These are phyloP conservation scores for Pichia heedii DNA, from an alignment of 805 yeast genomes.

Conservation along the genomic window DNA sequence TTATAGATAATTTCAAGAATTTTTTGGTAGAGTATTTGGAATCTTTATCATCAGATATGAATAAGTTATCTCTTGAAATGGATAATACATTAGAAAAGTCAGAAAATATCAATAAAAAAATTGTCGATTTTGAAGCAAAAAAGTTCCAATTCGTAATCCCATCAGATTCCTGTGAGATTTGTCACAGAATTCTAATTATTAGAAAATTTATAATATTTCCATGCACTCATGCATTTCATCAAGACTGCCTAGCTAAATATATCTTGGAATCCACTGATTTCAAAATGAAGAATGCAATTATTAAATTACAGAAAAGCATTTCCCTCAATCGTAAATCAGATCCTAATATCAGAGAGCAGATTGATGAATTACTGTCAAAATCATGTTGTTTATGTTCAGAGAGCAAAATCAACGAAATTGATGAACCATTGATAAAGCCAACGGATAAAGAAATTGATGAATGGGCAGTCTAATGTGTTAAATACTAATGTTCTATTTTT, in stretches of 20 bases:
- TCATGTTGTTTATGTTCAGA: conserved; percentile 78
- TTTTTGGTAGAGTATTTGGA: conserved; percentile 78
- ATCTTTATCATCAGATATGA: conserved; percentile 57
- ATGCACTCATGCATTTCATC: conserved; percentile 84
- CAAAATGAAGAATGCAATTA: conserved; percentile 52
- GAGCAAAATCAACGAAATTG: conserved; percentile 58
- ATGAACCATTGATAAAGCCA: conserved; percentile 44
- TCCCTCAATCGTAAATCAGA: conserved; percentile 24
- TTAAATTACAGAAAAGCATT: conserved; percentile 39
- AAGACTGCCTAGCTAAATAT: conserved; percentile 68
- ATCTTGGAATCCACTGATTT: conserved; percentile 59
- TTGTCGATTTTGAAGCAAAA: conserved; percentile 38
- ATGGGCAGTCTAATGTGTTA: conserved; percentile 39
- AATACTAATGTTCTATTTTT: too few species aligned
- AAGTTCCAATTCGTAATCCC: conserved; percentile 66
- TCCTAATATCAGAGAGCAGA: conserved; percentile 31
- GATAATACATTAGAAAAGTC: conserved; percentile 56
- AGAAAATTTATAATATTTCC: conserved; percentile 77
- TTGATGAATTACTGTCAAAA: conserved; percentile 50
- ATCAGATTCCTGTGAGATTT: conserved; percentile 71
- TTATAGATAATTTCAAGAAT: conserved; percentile 74
- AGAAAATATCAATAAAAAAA: conserved; percentile 50
- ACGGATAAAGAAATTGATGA: conserved; percentile 33
- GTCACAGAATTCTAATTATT: conserved; percentile 60
- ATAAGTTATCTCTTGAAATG: conserved; percentile 64